Evolutionary conservation across 2,329 filamentous ascomycete genomes (phyloP).

Genomic region (Ceratocystis cubensis): DNA sequence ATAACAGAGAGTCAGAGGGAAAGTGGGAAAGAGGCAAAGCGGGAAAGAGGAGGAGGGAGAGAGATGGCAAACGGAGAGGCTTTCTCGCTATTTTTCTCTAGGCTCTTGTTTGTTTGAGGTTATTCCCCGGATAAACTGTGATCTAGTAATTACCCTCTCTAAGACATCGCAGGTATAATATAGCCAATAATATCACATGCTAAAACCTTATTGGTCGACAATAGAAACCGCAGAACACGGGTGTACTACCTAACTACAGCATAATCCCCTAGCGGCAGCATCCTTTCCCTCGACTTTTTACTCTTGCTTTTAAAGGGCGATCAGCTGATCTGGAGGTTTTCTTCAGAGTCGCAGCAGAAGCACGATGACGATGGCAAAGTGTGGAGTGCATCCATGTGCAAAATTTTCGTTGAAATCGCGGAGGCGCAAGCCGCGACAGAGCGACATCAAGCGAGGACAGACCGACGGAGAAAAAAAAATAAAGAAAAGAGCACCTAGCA

Average conservation of each 20-base stretch:
- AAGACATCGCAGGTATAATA: not conserved
- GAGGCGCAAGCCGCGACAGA: not conserved
- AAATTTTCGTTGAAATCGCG: not conserved
- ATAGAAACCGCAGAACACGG: not conserved
- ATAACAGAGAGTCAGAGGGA: not conserved
- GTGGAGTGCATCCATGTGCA: conserved; percentile 1
- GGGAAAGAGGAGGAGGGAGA: not conserved
- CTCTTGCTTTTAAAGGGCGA: not conserved
- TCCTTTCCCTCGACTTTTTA: not conserved
- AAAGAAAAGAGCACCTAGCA: not conserved
- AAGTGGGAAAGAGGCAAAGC: not conserved
- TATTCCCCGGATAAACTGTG: not conserved
- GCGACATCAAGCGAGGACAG: not conserved
- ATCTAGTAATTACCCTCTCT: not conserved
- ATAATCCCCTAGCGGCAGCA: not conserved
- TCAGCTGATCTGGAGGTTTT: not conserved
- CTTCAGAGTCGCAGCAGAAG: not conserved
- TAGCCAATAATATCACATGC: not conserved
- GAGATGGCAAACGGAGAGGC: not conserved
- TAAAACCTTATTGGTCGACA: not conserved
- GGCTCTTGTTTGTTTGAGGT: not conserved
- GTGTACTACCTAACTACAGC: not conserved
- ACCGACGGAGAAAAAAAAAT: not conserved
- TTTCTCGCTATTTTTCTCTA: not conserved
- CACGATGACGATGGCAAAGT: conserved; percentile 5